A percentile compares a stretch with the other conserved stretches of the same genome.
Evolutionary conservation across 2,329 filamentous ascomycete species (phyloP).

Genomic region (Tolypocladium tundrense): DNA sequence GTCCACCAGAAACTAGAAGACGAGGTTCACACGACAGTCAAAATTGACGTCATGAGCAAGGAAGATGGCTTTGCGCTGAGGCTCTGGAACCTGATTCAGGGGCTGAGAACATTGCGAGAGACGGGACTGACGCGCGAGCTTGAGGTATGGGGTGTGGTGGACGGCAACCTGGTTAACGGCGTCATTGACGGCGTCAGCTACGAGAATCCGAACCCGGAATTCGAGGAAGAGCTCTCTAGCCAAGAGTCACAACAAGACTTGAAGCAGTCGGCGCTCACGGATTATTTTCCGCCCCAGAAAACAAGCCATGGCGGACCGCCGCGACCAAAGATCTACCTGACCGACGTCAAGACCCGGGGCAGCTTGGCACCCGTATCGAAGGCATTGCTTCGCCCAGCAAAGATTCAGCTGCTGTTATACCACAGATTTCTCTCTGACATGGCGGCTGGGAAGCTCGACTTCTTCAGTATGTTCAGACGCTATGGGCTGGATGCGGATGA

Average conservation of each 20-base stretch:
- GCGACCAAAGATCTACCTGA: constrained; percentile 52
- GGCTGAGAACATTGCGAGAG: constrained; percentile 61
- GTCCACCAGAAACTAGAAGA: constrained; percentile 80
- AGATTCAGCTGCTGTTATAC: constrained; percentile 84
- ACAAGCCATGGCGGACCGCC: neutral
- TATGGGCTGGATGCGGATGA: constrained; percentile 58
- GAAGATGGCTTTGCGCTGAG: constrained; percentile 76
- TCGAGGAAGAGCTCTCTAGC: constrained; percentile 48
- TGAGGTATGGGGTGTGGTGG: constrained; percentile 75
- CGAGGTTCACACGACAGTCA: constrained; percentile 69
- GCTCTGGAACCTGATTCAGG: constrained; percentile 88
- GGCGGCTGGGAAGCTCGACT: constrained; percentile 60
- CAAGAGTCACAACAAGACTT: constrained; percentile 16
- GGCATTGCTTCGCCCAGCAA: constrained; percentile 62
- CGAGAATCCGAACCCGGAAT: constrained; percentile 60
- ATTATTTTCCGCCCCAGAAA: constrained; percentile 26
- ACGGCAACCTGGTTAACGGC: constrained; percentile 77
- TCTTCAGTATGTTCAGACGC: constrained; percentile 56
- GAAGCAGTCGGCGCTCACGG: constrained; percentile 27
- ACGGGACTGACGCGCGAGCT: constrained; percentile 65
- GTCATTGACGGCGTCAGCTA: constrained; percentile 81
- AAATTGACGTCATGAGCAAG: constrained; percentile 59
- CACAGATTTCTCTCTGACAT: constrained; percentile 73
- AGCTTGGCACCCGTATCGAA: constrained; percentile 54
- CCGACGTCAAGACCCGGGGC: constrained; percentile 78